phyloP scores from a whole-genome alignment of 805 yeast genomes.

The Ogataea nitratoaversa region DNA sequence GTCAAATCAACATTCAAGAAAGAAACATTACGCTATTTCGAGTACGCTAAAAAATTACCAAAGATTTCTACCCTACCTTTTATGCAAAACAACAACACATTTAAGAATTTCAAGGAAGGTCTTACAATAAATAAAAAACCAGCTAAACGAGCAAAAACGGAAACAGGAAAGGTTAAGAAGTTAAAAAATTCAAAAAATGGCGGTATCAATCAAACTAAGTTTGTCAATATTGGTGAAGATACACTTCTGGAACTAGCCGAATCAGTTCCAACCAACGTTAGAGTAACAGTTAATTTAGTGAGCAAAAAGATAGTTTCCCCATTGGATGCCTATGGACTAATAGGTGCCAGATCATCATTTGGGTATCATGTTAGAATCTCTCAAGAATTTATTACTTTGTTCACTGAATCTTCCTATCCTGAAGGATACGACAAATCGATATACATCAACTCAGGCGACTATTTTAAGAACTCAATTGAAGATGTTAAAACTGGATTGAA shows the following conservation, averaged over 20 bases:
- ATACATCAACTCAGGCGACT: constrained; percentile 66
- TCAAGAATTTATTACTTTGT: constrained; percentile 53
- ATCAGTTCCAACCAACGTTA: constrained; percentile 69
- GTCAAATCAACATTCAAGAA: constrained; percentile 57
- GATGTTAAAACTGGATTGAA: not conserved
- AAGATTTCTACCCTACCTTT: constrained; percentile 71
- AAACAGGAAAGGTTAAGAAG: constrained; percentile 36
- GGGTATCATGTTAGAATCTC: constrained; percentile 77
- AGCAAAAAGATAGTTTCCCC: constrained; percentile 66
- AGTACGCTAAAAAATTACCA: constrained; percentile 66
- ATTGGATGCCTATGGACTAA: constrained; percentile 59
- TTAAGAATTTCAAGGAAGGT: constrained; percentile 56
- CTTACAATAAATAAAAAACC: constrained; percentile 42
- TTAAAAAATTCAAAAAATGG: constrained; percentile 42
- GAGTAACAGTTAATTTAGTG: constrained; percentile 74
- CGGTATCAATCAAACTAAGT: constrained; percentile 53
- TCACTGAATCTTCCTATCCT: constrained; percentile 62
- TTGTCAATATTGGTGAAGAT: constrained; percentile 69
- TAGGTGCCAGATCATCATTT: constrained; percentile 56
- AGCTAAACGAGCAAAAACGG: constrained; percentile 35
- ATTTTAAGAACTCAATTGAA: constrained; percentile 34
- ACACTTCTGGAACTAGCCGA: constrained; percentile 54
- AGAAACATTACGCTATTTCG: constrained; percentile 41
- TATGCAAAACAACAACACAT: constrained; percentile 45
- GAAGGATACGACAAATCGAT: constrained; percentile 69